Percentiles rank a stretch among this genome's conserved stretches.
These are phyloP conservation scores for Sodiomyces alkalinus DNA, from an alignment of 2,329 filamentous ascomycete genomes.

Conservation along the genomic window DNA sequence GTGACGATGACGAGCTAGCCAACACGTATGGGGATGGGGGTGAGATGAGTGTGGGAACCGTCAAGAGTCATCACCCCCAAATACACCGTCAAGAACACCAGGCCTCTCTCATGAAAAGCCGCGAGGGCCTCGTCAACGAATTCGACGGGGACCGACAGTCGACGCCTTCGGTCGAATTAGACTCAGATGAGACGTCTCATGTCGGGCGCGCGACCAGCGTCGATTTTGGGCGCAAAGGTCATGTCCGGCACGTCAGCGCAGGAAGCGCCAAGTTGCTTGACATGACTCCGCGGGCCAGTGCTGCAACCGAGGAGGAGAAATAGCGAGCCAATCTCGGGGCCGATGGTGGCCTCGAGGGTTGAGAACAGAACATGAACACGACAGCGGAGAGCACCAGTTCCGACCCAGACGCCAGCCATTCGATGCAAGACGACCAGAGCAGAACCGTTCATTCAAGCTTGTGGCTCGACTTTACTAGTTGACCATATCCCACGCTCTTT, in stretches of 20 bases:
- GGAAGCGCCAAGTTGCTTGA: slow-evolving; percentile 65
- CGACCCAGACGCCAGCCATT: no score
- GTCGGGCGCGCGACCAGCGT: slow-evolving; percentile 56
- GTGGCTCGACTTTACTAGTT: no score
- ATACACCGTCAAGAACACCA: slow-evolving; percentile 30
- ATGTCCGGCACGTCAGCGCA: slow-evolving; percentile 58
- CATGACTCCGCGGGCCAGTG: slow-evolving; percentile 39
- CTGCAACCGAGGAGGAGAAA: slow-evolving; percentile 34
- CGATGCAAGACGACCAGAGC: no score
- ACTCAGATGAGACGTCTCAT: slow-evolving; percentile 20
- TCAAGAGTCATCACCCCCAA: slow-evolving; percentile 33
- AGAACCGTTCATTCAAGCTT: no score
- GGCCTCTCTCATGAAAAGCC: slow-evolving; percentile 33
- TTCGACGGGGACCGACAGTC: slow-evolving; percentile 18
- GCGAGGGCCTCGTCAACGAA: slow-evolving; percentile 32
- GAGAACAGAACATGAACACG: slow-evolving; percentile 15
- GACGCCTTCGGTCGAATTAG: no score
- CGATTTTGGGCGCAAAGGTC: slow-evolving; percentile 42
- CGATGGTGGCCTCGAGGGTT: no score
- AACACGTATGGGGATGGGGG: slow-evolving; percentile 24
- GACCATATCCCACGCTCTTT: no score
- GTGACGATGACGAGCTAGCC: slow-evolving; percentile 41
- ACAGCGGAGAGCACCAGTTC: no score
- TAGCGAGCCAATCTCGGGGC: no score
- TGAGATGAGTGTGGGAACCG: slow-evolving; percentile 38